Base-by-base conservation (phyloP, 768 basidiomycete genomes). In the Phylloporus rhodoxanthus region DNA sequence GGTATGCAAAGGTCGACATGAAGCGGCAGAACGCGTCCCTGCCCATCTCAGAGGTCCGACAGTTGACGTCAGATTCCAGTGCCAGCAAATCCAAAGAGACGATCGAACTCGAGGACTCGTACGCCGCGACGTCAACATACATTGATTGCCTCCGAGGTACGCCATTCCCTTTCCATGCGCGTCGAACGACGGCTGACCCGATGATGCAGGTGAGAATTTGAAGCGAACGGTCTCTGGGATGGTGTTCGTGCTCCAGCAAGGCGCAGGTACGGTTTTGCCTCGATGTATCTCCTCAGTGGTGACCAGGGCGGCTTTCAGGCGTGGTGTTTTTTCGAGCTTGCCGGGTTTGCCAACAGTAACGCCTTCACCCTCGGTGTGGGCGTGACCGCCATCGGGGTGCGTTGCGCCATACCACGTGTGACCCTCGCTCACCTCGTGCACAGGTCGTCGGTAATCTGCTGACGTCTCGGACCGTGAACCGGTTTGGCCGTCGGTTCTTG, bases 281-380 rank as follows among this genome's bases (percentile, higher is more conserved):
- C 28, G 3, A 29, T 9, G 10, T 29, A 29, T 29, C 8, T 29
- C 28, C 10, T 3, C 21, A 8, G 19, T 1, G n/a, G 10, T 38
- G 36, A 42, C 3, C 14, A 9, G 1, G 1, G 15, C 34, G 19
- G 9, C 40, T 42, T 39, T 34, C 37, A 64, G 64, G 64, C 28
- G 59, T 63, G 2, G 55, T 59, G 28, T 66, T 69, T 70, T 52
- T 69, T 70, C 32, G 66, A 70, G 50, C 69, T 70, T 30, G 60
- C 68, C 13, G 65, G 68, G 21, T 68, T 70, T 43, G 47, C 56
- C 4, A 37, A 52, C 11, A 44, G 36, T 45, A 59, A 63, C 1
- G 66, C 69, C 1, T 70, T 70, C 46, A 56, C 68, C 46, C 62
- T 70, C 5, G 66, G 66, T 10, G 34, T 65, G 17, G 62, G 64